phyloP scores from a whole-genome alignment of 148 eudicot species.

The Heliosperma pusillum region DNA sequence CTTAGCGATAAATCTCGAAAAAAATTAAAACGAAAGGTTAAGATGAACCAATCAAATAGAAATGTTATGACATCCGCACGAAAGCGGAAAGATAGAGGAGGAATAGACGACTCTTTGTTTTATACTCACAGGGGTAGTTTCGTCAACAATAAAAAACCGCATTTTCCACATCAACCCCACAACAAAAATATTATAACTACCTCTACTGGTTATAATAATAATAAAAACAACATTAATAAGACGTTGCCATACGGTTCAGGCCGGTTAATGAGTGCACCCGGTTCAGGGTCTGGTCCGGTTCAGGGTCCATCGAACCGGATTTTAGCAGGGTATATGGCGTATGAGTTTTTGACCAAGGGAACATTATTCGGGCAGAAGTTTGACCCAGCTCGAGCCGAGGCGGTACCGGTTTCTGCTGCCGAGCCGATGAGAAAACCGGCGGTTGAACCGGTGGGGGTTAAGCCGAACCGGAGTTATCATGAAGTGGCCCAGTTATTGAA shows the following conservation, averaged over 20 bases:
- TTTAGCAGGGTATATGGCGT: slow-evolving; percentile 77
- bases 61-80: slow-evolving; percentile 41
- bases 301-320: slow-evolving; percentile 36
- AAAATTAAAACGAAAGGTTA: slow-evolving; percentile 32
- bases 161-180: slow-evolving; percentile 10
- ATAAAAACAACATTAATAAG: slow-evolving; percentile 8
- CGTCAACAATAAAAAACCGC: slow-evolving; percentile 10
- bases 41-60: slow-evolving; percentile 47
- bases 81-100: slow-evolving; percentile 62
- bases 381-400: slow-evolving; percentile 57
- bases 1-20: background rate
- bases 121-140: slow-evolving; percentile 27
- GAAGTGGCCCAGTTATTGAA: slow-evolving; percentile 57
- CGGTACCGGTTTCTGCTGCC: slow-evolving; percentile 29
- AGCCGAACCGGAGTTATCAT: slow-evolving; percentile 39
- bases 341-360: slow-evolving; percentile 61
- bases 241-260: slow-evolving; percentile 11
- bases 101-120: slow-evolving; percentile 19
- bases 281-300: background rate
- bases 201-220: slow-evolving; percentile 1
- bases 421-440: slow-evolving; percentile 33
- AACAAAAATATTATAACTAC: background rate
- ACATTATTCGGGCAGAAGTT: slow-evolving; percentile 62
- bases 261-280: slow-evolving; percentile 20
- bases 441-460: background rate